Evolutionary conservation across 1,284 basidiomycete genomes (phyloP), one percentile per base, ranked within the genome.

Genomic region (Leccinum angustisporum): DNA sequence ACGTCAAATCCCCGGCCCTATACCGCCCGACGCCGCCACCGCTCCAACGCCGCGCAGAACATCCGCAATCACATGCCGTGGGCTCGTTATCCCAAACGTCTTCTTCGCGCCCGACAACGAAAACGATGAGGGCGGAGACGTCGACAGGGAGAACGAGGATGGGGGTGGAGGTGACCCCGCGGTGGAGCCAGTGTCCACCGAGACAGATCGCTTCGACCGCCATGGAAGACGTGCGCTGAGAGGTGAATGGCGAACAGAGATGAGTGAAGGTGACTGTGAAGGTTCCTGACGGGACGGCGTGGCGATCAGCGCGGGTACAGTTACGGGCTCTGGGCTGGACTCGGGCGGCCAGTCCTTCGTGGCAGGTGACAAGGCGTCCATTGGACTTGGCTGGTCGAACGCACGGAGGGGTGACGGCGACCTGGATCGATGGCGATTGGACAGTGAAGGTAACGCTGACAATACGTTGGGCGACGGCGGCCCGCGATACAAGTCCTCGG

Each of bases 11-110:
- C 56, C 34, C 2, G 54, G 21, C 0, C 4, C 43, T 2, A 62
- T 51, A 9, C 61, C 54, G 7, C 56, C 38, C 3, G 63, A 38
- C 38, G 72, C 68, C 7, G 72, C 68, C 7, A 75, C 64, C 33
- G 66, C 52, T 11, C 71, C 66, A 1, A 76, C 72, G 0, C 72
- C 70, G 16, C 72, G 74, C 3, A 73, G 18, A 27, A 76, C 58
- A n/a, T 72, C 69, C 2, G 64, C 55, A n/a, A 73, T 58, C n/a
- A 75, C 46, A 33, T 70, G 63, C 25, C 64, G 63, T 7, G 73
- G 54, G 13, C 36, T 59, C 36, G 65, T 55, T 2, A 64, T 55
- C 4, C 63, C 58, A 46, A 68, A 61, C 3, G 68, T 54, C 25
- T 54, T 68, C 46, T 61, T 72, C 27, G 54, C 14, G 10, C 54